These are phyloP conservation scores for Coemansia sp. DNA, from an alignment of 192 early-diverging fungal species.

Conservation along the genomic window DNA sequence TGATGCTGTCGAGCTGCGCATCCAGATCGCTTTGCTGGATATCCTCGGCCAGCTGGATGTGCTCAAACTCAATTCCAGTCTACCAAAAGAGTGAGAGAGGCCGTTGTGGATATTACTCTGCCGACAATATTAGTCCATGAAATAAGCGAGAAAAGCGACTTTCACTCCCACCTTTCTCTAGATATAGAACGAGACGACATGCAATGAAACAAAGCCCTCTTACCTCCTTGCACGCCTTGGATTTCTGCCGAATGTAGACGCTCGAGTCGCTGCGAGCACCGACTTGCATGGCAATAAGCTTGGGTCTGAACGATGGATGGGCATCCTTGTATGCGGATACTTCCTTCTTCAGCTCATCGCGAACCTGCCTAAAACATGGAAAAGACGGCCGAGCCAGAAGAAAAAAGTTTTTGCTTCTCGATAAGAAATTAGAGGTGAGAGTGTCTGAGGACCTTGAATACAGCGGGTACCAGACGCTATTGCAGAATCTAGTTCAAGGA, in stretches of 20 bases:
- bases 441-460: too few relatives aligned
- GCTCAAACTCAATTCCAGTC: constrained; percentile 78
- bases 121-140: background rate
- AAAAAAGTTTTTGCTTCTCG: background rate
- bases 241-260: constrained; percentile 91
- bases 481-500: too few relatives aligned
- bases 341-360: constrained; percentile 65
- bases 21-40: constrained; percentile 74
- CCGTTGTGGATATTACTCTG: background rate
- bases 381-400: background rate
- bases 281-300: constrained; percentile 88
- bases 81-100: constrained; percentile 12
- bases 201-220: constrained; percentile 42
- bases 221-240: constrained; percentile 80
- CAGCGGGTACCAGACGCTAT: too few relatives aligned
- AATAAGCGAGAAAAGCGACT: background rate
- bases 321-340: constrained; percentile 63
- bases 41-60: constrained; percentile 64
- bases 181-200: background rate
- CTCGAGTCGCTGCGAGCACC: constrained; percentile 92
- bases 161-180: background rate
- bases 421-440: too few relatives aligned
- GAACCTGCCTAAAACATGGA: constrained; percentile 53
- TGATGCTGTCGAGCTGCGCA: constrained; percentile 66
- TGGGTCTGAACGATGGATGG: constrained; percentile 75